Percentiles rank a stretch among this genome's conserved stretches.
phyloP scores from a whole-genome alignment of 2,329 filamentous ascomycete species.

The Mycocentrospora acerina region DNA sequence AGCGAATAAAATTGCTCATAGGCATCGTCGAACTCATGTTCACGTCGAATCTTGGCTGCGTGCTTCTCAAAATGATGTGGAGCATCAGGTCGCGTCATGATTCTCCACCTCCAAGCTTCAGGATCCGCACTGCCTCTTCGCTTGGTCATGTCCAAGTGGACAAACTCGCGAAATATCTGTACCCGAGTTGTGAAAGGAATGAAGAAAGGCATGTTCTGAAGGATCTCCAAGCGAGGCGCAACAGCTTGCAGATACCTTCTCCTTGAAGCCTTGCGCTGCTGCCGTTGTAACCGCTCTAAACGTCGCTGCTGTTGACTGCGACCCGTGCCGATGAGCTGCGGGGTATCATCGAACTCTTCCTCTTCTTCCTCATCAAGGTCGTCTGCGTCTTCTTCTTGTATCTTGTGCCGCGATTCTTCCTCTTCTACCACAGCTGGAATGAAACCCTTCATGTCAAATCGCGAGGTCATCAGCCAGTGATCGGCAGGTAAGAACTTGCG shows the following conservation, averaged over 20 bases:
- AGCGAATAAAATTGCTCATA: slow-evolving; percentile 79
- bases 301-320: slow-evolving; percentile 63
- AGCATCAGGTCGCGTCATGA: slow-evolving; percentile 39
- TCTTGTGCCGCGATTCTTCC: slow-evolving; percentile 73
- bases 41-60: slow-evolving; percentile 76
- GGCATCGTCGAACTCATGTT: slow-evolving; percentile 81
- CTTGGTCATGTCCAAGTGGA: slow-evolving; percentile 76
- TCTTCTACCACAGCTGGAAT: slow-evolving; percentile 84
- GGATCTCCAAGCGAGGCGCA: slow-evolving; percentile 82
- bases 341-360: slow-evolving; percentile 40
- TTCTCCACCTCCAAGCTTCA: slow-evolving; percentile 70
- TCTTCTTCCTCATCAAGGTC: slow-evolving; percentile 49
- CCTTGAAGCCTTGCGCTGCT: slow-evolving; percentile 66
- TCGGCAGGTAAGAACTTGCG: slow-evolving; percentile 77
- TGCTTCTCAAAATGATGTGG: slow-evolving; percentile 51
- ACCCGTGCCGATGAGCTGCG: slow-evolving; percentile 55
- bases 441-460: slow-evolving; percentile 86
- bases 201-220: slow-evolving; percentile 95
- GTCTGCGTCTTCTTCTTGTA: slow-evolving; percentile 64
- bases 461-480: slow-evolving; percentile 92
- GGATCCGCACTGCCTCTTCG: slow-evolving; percentile 71
- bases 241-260: slow-evolving; percentile 75
- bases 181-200: slow-evolving; percentile 92
- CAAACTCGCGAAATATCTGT: slow-evolving; percentile 89
- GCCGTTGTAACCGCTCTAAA: slow-evolving; percentile 63